Evolutionary conservation across 148 eudicot species (phyloP).

Genomic region (Diospyros lotus): DNA sequence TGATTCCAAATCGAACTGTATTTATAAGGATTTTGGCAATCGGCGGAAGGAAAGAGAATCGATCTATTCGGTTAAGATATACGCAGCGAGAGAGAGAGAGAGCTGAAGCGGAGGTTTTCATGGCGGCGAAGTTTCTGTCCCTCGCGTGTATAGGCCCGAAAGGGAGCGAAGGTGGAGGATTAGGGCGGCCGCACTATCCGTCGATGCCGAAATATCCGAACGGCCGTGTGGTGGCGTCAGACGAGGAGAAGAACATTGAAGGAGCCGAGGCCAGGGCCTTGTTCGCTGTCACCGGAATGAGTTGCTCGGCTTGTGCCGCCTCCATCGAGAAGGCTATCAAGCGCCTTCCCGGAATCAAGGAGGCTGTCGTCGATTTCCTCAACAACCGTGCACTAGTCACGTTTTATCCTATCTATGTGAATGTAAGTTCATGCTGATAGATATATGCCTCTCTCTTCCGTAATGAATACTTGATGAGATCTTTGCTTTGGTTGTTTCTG

Average conservation of each 20-base stretch:
- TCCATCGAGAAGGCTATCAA: slow-evolving; percentile 78
- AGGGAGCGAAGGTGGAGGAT: slow-evolving; percentile 22
- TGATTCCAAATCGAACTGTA: no score
- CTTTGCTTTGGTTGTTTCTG: no score
- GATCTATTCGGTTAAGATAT: background rate
- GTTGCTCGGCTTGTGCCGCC: slow-evolving; percentile 83
- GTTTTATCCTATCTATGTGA: slow-evolving; percentile 55
- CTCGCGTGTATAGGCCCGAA: slow-evolving; percentile 33
- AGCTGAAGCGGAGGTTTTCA: background rate
- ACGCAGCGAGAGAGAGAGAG: slow-evolving; percentile 5
- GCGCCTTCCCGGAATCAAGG: slow-evolving; percentile 66
- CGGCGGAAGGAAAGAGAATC: no score
- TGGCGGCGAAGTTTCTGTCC: slow-evolving; percentile 43
- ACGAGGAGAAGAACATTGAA: slow-evolving; percentile 25
- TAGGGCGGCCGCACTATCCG: slow-evolving; percentile 66
- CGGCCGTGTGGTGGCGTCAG: slow-evolving; percentile 28
- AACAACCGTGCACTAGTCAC: slow-evolving; percentile 64
- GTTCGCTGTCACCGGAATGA: slow-evolving; percentile 74
- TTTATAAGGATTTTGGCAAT: no score
- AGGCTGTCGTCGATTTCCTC: slow-evolving; percentile 69
- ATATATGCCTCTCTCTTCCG: background rate
- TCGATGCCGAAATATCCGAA: slow-evolving; percentile 79
- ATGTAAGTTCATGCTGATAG: slow-evolving; percentile 34
- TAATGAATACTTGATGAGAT: background rate
- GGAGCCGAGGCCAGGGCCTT: slow-evolving; percentile 47